Base-by-base conservation (phyloP, 805 yeast genomes). In the Jamesozyma hellenica region DNA sequence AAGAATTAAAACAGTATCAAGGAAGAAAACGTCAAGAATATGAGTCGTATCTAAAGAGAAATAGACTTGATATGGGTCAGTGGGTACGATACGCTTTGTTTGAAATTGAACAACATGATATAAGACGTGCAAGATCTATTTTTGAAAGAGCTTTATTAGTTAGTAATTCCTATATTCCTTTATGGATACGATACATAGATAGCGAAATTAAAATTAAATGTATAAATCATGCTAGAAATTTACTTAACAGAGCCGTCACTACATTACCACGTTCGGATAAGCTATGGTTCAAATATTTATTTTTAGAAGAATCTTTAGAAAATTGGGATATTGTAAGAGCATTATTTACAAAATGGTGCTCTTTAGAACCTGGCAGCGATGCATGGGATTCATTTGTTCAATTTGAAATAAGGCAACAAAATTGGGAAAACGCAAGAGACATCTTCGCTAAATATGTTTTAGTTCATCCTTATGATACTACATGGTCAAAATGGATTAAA, bases 21-120 rank as follows among this genome's bases (percentile, higher is more conserved):
- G 70, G 81, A 19, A 66, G 87, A 19, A 85, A 82, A 49, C 66
- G 98, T 44, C 71, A 73, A 27, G 95, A 84, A 48, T 90, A 68
- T 56, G 97, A 92, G 61, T 79, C 79, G 48, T 94, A 88, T n/a
- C 63, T 92, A 39, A 75, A 92, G 49, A 72, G 92, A 48, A 90
- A 90, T 56, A 65, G 95, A 43, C 72, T 81, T 28, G 87, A 86
- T 52, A 69, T 74, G 52, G 81, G 85, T 2, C 95, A 87, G 56
- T 92, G 97, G 96, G 70, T 85, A 56, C 67, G 96, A 41, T 92
- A 90, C 58, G 97, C 96, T 0, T 74, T 72, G 42, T 85, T 87
- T 74, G 98, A 90, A 60, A 58, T 79, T 4, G 82, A 81, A 4
- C 90, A 84, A 49, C 80, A 77, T 43, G 95, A 90, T 52, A 68